These are phyloP conservation scores for Suillus americanus DNA, from an alignment of 768 basidiomycete genomes.

Conservation along the genomic window DNA sequence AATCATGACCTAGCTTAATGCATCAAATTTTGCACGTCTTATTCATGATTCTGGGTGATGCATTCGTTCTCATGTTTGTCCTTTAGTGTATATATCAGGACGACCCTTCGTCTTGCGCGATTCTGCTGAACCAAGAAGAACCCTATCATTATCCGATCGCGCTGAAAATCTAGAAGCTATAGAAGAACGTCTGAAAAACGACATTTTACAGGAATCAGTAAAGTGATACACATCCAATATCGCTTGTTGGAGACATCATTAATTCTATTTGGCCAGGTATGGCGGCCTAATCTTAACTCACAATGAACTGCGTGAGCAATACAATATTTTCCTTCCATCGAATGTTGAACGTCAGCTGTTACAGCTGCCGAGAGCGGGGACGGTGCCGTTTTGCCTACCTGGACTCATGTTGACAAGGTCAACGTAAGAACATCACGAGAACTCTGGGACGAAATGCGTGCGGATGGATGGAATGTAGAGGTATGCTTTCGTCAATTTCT, in stretches of 20 bases:
- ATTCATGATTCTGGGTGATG: slow-evolving; percentile 4
- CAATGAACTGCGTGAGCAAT: slow-evolving; percentile 75
- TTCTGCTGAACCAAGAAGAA: slow-evolving; percentile 76
- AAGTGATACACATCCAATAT: slow-evolving; percentile 42
- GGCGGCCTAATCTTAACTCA: slow-evolving; percentile 92
- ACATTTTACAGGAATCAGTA: slow-evolving; percentile 83
- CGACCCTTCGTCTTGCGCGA: slow-evolving; percentile 93
- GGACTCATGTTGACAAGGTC: slow-evolving; percentile 83
- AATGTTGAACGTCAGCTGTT: slow-evolving; percentile 17
- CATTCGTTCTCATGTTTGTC: slow-evolving; percentile 1
- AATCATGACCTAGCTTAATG: neutral
- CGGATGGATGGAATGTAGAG: slow-evolving; percentile 90
- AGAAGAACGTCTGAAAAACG: slow-evolving; percentile 83
- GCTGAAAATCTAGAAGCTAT: slow-evolving; percentile 94
- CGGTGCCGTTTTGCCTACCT: slow-evolving; percentile 86
- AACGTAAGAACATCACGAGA: slow-evolving; percentile 89
- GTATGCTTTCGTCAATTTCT: slow-evolving; percentile 40
- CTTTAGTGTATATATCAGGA: slow-evolving; percentile 79
- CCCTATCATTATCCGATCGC: slow-evolving; percentile 83
- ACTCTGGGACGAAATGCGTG: slow-evolving; percentile 77
- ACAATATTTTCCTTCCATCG: neutral
- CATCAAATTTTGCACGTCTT: neutral
- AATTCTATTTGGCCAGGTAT: slow-evolving; percentile 47
- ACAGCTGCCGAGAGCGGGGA: slow-evolving; percentile 60
- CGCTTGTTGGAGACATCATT: slow-evolving; percentile 2